These are phyloP conservation scores for Acephala macrosclerotiorum DNA, from an alignment of 2,329 filamentous ascomycete genomes.

Conservation along the genomic window DNA sequence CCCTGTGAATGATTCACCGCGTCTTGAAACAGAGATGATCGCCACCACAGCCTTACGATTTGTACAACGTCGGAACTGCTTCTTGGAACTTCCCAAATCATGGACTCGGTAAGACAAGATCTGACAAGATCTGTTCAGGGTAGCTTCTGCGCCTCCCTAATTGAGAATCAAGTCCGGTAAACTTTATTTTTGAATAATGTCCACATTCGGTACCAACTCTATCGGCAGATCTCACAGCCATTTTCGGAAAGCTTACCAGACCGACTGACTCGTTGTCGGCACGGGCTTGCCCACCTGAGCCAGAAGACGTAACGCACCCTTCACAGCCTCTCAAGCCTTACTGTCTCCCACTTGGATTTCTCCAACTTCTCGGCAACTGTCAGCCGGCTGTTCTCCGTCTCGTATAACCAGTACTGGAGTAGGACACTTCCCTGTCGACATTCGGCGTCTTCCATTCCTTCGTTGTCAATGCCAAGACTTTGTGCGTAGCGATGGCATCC, in stretches of 20 bases:
- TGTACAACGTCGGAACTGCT: background rate
- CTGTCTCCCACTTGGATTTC: constrained; percentile 13
- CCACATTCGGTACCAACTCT: background rate
- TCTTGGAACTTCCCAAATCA: background rate
- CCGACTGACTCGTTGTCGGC: background rate
- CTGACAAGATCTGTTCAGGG: background rate
- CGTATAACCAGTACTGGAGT: constrained; percentile 6
- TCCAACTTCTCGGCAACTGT: constrained; percentile 13
- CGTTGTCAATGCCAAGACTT: background rate
- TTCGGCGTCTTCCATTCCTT: background rate
- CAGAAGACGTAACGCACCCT: background rate
- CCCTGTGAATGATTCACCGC: background rate
- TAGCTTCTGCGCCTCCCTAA: background rate
- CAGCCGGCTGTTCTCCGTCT: background rate
- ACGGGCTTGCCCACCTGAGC: background rate
- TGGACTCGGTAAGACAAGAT: constrained; percentile 2
- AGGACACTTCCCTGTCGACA: background rate
- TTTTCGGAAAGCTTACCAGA: background rate
- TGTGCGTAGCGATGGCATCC: background rate
- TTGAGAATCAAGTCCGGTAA: background rate
- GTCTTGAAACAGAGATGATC: background rate
- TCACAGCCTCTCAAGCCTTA: constrained; percentile 9
- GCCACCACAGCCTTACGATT: background rate
- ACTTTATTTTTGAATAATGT: background rate
- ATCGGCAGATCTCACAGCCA: constrained; percentile 3